Percentiles rank a stretch among this genome's conserved stretches.
These are phyloP conservation scores for Pseudogymnoascus sp. DNA, from an alignment of 2,329 filamentous ascomycete genomes.

Conservation along the genomic window DNA sequence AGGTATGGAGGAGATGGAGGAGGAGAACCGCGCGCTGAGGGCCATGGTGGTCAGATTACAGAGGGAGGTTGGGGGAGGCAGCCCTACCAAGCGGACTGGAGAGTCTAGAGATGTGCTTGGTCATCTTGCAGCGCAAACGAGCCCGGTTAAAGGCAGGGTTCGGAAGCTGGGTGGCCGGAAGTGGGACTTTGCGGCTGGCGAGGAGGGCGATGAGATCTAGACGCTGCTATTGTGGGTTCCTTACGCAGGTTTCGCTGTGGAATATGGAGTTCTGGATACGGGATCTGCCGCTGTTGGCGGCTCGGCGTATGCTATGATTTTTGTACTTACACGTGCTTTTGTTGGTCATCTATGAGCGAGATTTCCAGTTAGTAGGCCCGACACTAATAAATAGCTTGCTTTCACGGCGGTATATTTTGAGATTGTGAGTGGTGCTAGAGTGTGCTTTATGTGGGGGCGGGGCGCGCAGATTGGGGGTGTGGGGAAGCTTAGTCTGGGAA, in stretches of 20 bases:
- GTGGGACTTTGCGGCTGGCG: neutral
- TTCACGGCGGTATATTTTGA: neutral
- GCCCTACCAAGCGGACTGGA: neutral
- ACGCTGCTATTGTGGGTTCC: neutral
- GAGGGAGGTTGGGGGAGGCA: neutral
- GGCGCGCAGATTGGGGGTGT: neutral
- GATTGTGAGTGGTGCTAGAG: neutral
- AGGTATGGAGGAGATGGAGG: constrained; percentile 53
- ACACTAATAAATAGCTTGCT: neutral
- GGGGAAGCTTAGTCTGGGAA: neutral
- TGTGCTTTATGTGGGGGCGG: neutral
- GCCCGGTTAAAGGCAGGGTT: neutral
- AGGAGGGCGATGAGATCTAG: neutral
- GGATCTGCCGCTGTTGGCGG: neutral
- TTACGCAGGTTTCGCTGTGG: neutral
- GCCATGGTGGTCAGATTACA: neutral
- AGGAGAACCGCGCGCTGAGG: constrained; percentile 63
- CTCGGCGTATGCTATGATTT: neutral
- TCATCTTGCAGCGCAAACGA: neutral
- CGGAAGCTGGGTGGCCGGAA: neutral
- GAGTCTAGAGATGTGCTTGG: neutral
- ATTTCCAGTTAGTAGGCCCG: neutral
- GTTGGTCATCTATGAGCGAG: constrained; percentile 3
- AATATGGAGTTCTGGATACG: neutral
- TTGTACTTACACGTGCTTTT: neutral